Evolutionary conservation across 2,329 filamentous ascomycete species (phyloP).

Genomic region (Cytospora schulzeri): DNA sequence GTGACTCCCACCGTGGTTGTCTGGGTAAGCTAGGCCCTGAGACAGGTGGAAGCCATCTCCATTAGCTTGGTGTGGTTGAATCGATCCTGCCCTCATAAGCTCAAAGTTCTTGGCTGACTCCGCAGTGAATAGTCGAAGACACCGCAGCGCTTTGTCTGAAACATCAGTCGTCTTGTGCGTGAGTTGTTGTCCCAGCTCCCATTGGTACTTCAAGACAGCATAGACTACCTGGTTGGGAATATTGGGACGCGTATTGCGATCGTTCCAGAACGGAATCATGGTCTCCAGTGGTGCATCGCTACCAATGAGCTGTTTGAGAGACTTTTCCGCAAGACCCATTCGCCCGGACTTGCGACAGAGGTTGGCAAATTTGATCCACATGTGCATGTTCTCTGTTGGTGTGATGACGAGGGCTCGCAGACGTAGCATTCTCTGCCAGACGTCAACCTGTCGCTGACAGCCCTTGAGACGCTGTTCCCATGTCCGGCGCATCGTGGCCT

Average conservation of each 20-base stretch:
- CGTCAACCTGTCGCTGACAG: conserved; percentile 94
- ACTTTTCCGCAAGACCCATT: conserved; percentile 93
- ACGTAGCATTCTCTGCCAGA: conserved; percentile 98
- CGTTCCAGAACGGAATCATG: conserved; percentile 62
- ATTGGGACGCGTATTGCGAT: conserved; percentile 45
- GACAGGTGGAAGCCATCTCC: conserved; percentile 44
- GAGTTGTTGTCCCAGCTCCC: conserved; percentile 76
- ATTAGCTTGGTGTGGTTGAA: conserved; percentile 49
- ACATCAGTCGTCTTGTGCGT: conserved; percentile 45
- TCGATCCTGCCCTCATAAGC: conserved; percentile 51
- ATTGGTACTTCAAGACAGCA: conserved; percentile 95
- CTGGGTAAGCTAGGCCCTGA: conserved; percentile 54
- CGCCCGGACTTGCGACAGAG: conserved; percentile 95
- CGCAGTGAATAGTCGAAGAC: conserved; percentile 61
- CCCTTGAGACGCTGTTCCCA: conserved; percentile 96
- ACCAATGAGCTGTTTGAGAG: conserved; percentile 85
- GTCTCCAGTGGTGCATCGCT: conserved; percentile 64
- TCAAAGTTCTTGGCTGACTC: conserved; percentile 60
- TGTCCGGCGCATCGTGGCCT: conserved; percentile 85
- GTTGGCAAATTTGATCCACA: conserved; percentile 99
- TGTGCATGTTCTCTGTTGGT: conserved; percentile 91
- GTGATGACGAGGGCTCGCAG: conserved; percentile 89
- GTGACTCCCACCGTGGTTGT: conserved; percentile 44
- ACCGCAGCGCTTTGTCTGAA: conserved; percentile 59
- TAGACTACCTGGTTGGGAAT: conserved; percentile 82